Evolutionary conservation across 805 yeast genomes (phyloP), one percentile per base, ranked within the genome.

Genomic region (Wickerhamomyces xylosicus): DNA sequence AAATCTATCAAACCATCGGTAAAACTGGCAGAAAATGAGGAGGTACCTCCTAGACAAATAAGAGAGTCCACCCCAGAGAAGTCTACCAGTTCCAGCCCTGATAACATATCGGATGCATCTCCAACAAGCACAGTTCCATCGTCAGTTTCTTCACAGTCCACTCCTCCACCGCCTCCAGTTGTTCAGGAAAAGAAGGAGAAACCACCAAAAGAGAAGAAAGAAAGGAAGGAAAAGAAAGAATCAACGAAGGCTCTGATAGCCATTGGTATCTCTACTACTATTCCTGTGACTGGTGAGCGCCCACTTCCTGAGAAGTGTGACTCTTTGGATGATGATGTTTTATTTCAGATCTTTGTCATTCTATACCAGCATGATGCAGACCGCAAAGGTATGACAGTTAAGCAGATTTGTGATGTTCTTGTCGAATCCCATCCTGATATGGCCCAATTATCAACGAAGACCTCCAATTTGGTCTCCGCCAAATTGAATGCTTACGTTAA

Each of bases 361-460:
- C 59, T 84, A 41, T 80, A 64, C 58, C 89, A 80, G 43, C 65
- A 71, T 45, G 95, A 84, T 54, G 61, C 79, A 1, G 71, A 70
- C 38, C 79, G 83, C 37, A 67, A 70, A 43, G 95, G 95, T 47
- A 81, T 84, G 87, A 84, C 95, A n/a, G 95, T 84, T 25, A 84
- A 84, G 54, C 94, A 84, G 55, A 72, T 84, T 42, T 84, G 94
- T 61, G 95, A 84, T 57, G 71, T 79, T 41, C 64, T 84, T 36
- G 64, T 77, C 37, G 85, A 77, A 40, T 71, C 74, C 49, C 90
- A 84, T 56, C 94, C 94, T 1, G 87, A 82, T 37, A 84, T 83
- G 87, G 83, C 87, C 4, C 81, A 76, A 43, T 59, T 84, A 42
- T 79, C 87, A 3, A 79, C 90, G 16, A 84, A 84, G 52, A 79